These are phyloP conservation scores for Penicillium brasilianum DNA, from an alignment of 2,329 filamentous ascomycete species.

Conservation along the genomic window DNA sequence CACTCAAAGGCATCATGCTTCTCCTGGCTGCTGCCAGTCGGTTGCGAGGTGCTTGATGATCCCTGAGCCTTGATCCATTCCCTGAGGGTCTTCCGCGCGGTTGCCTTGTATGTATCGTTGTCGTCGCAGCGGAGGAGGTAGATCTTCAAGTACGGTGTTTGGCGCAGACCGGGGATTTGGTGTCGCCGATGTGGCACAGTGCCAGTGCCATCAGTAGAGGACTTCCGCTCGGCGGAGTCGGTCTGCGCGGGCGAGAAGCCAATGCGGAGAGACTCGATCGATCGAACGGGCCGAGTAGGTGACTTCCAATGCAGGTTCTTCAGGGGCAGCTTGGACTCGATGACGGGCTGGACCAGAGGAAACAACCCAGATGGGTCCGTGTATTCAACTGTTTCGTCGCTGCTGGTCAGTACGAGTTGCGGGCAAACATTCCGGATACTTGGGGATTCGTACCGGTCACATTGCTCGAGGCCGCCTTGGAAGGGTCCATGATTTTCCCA, in stretches of 20 bases:
- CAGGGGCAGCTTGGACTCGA: constrained; percentile 79
- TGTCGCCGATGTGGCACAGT: constrained; percentile 68
- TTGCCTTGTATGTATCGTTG: constrained; percentile 87
- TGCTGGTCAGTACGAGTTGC: constrained; percentile 25
- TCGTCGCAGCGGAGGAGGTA: constrained; percentile 92
- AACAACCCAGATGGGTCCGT: constrained; percentile 91
- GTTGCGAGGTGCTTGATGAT: constrained; percentile 47
- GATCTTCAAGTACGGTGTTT: constrained; percentile 92
- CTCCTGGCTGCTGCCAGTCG: constrained; percentile 69
- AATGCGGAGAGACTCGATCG: constrained; percentile 90
- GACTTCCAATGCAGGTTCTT: constrained; percentile 98
- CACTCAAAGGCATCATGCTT: constrained; percentile 97
- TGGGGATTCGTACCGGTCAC: constrained; percentile 65
- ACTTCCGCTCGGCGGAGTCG: constrained; percentile 40
- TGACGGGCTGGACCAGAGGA: constrained; percentile 75
- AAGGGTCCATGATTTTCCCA: constrained; percentile 48
- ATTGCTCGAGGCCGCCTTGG: constrained; percentile 67
- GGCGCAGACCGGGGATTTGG: constrained; percentile 90
- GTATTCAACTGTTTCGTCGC: constrained; percentile 75
- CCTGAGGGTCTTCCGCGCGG: constrained; percentile 75
- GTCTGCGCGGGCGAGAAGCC: constrained; percentile 74
- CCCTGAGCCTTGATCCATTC: constrained; percentile 89
- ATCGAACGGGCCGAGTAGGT: constrained; percentile 84
- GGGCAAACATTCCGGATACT: constrained; percentile 2
- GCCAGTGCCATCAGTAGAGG: constrained; percentile 44